Conservation (phyloP, 2,329 filamentous ascomycete genomes). For the Simplicillium aogashimaense region DNA sequence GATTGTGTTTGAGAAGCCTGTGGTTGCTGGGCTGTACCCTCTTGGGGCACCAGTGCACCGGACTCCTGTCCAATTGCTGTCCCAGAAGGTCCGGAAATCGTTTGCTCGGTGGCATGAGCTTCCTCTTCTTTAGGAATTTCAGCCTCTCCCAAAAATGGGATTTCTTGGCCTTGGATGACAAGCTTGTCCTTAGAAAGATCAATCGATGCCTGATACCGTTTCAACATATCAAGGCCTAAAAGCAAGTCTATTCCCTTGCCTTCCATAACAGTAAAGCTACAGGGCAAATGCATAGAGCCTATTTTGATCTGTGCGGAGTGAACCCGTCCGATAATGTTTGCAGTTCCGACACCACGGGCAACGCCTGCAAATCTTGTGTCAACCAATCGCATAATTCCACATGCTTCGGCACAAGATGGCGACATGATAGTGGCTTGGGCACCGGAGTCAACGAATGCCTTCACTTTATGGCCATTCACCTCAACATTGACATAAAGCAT, state of each 20-base stretch:
- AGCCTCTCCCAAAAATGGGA: conserved; percentile 82
- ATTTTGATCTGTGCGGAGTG: conserved; percentile 95
- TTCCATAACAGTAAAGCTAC: conserved; percentile 99
- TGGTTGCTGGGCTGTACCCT: conserved; percentile 12
- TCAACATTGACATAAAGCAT: conserved; percentile 96
- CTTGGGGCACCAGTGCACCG: conserved; percentile 53
- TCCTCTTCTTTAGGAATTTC: conserved; percentile 91
- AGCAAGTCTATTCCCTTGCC: conserved; percentile 92
- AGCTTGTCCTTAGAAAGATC: conserved; percentile 79
- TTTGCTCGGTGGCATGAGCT: conserved; percentile 67
- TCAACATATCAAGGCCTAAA: conserved; percentile 92
- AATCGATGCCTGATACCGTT: conserved; percentile 86
- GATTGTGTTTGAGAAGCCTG: conserved; percentile 14
- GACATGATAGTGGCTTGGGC: conserved; percentile 99
- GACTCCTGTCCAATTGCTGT: conserved; percentile 77
- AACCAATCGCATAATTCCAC: conserved; percentile 92
- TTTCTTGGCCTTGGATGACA: conserved; percentile 78
- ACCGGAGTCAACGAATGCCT: conserved; percentile 94
- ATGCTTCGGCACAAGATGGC: conserved; percentile 78
- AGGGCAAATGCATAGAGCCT: conserved; percentile 75
- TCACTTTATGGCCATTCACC: conserved; percentile 86
- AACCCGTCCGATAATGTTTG: conserved; percentile 87
- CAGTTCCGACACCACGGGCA: conserved; percentile 87
- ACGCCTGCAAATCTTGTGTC: conserved; percentile 88
- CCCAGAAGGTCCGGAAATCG: conserved; percentile 76